Evolutionary conservation across 2,329 filamentous ascomycete genomes (phyloP).

Genomic region (Stachybotrys echinatus): DNA sequence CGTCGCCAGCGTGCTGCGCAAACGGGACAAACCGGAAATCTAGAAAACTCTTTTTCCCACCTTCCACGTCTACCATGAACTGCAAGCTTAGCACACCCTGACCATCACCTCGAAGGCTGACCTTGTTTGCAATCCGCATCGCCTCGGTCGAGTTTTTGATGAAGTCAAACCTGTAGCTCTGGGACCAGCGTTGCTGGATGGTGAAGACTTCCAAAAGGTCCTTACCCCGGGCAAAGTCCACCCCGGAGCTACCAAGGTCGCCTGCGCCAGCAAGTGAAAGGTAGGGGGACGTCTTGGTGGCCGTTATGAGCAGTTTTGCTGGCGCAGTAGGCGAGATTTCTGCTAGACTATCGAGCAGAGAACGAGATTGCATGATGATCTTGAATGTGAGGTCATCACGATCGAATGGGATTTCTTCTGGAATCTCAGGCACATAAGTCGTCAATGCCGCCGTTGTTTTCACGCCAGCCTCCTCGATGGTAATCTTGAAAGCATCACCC

Average conservation of each 20-base stretch:
- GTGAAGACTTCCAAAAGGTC: constrained; percentile 71
- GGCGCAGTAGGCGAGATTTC: constrained; percentile 70
- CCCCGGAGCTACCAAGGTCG: constrained; percentile 55
- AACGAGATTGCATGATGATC: constrained; percentile 83
- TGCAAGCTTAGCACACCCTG: constrained; percentile 92
- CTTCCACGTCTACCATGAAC: constrained; percentile 89
- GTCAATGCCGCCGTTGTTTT: constrained; percentile 86
- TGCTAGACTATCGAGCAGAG: constrained; percentile 65
- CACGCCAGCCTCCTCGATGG: constrained; percentile 79
- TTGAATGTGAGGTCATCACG: constrained; percentile 78
- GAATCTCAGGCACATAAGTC: constrained; percentile 73
- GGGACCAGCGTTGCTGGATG: constrained; percentile 53
- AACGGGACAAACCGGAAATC: constrained; percentile 80
- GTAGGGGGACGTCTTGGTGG: constrained; percentile 59
- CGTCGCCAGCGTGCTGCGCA: constrained; percentile 50
- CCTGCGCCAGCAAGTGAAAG: constrained; percentile 65
- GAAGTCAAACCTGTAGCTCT: constrained; percentile 82
- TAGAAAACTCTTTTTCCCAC: constrained; percentile 64
- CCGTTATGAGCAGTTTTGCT: constrained; percentile 62
- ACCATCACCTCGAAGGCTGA: constrained; percentile 80
- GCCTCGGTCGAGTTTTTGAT: constrained; percentile 81
- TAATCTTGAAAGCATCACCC: constrained; percentile 76
- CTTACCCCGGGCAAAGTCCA: constrained; percentile 60
- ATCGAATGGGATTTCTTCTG: constrained; percentile 83
- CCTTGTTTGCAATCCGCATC: constrained; percentile 91